These are phyloP conservation scores for Ambrosia hybrid DNA, from an alignment of 140 eudicot species.

Conservation along the genomic window DNA sequence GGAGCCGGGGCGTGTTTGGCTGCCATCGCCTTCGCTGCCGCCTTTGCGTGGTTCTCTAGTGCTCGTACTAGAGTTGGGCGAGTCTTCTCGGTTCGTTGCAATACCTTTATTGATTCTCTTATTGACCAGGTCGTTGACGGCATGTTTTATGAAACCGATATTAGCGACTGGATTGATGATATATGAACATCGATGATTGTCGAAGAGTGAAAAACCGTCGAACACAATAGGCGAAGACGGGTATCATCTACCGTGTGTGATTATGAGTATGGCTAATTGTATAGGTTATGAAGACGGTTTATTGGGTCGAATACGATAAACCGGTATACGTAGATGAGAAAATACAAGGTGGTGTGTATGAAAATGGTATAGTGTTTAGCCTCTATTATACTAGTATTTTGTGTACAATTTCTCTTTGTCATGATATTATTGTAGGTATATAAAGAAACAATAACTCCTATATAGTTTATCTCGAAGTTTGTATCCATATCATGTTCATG, in stretches of 20 bases:
- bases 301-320: slow-evolving; percentile 6
- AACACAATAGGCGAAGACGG: neutral
- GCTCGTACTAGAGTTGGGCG: slow-evolving; percentile 65
- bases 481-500: neutral
- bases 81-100: slow-evolving; percentile 57
- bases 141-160: slow-evolving; percentile 59
- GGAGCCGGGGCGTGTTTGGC: slow-evolving; percentile 62
- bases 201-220: slow-evolving; percentile 4
- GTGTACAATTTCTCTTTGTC: neutral
- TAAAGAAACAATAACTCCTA: neutral
- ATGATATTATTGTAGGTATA: neutral
- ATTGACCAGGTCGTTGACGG: slow-evolving; percentile 80
- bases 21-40: slow-evolving; percentile 67
- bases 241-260: slow-evolving; percentile 15
- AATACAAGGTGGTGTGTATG: neutral
- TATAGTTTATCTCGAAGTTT: neutral
- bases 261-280: slow-evolving; percentile 1
- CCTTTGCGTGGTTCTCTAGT: slow-evolving; percentile 71
- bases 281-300: slow-evolving; percentile 25
- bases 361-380: neutral
- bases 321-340: slow-evolving; percentile 15
- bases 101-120: slow-evolving; percentile 70
- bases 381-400: neutral
- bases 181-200: neutral
- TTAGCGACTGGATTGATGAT: slow-evolving; percentile 60